Percentiles rank a stretch among this genome's conserved stretches.
Conservation (phyloP, 495 filamentous ascomycete genomes). For the Penicillium robsamsonii region DNA sequence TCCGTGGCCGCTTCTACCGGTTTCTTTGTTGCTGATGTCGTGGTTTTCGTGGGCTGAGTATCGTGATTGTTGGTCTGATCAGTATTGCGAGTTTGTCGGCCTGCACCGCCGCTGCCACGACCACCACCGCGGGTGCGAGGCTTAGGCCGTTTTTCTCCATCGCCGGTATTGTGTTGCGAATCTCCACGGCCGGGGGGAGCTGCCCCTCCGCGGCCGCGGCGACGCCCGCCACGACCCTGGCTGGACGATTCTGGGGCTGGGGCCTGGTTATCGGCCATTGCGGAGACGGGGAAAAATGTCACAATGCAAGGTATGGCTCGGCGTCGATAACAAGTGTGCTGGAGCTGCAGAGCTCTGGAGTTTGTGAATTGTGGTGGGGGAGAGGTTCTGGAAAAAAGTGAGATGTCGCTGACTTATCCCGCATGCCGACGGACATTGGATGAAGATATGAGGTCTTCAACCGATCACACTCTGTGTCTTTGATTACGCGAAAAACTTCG, state of each 20-base stretch:
- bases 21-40: conserved; percentile 22
- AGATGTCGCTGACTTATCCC: conserved; percentile 30
- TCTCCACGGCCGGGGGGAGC: conserved; percentile 29
- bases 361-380: conserved; percentile 22
- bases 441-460: not conserved
- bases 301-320: conserved; percentile 4
- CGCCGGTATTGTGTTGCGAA: conserved; percentile 20
- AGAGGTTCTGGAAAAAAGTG: conserved; percentile 14
- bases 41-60: conserved; percentile 12
- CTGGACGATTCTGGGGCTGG: conserved; percentile 29
- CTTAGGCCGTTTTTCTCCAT: conserved; percentile 25
- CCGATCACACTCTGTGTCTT: not conserved
- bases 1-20: conserved; percentile 32
- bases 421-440: conserved; percentile 6
- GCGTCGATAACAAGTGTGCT: conserved; percentile 15
- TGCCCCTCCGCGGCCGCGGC: conserved; percentile 42
- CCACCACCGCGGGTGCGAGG: conserved; percentile 39
- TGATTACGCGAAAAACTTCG: not conserved
- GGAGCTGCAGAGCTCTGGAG: conserved; percentile 15
- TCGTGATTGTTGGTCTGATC: conserved; percentile 18
- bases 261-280: conserved; percentile 41
- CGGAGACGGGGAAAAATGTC: conserved; percentile 5
- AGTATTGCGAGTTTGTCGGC: conserved; percentile 23
- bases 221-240: conserved; percentile 40
- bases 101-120: conserved; percentile 27